Evolutionary conservation across 1,139 yeast genomes (phyloP), one percentile per base, ranked within the genome.

Genomic region (Geotrichum aggregatum): DNA sequence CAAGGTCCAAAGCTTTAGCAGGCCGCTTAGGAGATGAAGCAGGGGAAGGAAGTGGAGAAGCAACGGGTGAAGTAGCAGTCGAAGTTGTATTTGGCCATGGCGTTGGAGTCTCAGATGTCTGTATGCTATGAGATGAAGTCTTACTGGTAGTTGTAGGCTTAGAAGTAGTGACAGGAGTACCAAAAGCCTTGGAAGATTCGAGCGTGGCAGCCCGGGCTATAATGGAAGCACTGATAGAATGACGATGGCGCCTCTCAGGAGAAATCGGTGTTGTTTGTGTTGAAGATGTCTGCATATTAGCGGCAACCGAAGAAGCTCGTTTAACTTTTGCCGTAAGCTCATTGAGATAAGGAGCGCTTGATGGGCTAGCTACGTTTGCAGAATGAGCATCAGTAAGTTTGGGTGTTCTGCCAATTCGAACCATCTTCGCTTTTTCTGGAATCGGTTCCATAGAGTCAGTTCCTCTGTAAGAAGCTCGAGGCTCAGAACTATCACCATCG

Each of bases 1-100:
- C 16, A 33, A n/a, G 11, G 5, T 33, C 13, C 13, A 13, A n/a
- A 11, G 5, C 11, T 5, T 6, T 33, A 13, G 35, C 16, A 14
- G 16, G 5, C n/a, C 16, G 16, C 11, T 33, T 54, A 6, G 62
- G 59, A 33, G 49, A 47, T 52, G 57, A 52, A 3, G 48, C 52
- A 10, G 59, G 59, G 3, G 65, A 62, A 2, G 67, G 63, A 1
- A 72, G 65, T 13, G 68, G 65, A 2, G 67, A 67, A 24, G 71
- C 61, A 1, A 68, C 65, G n/a, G 69, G 64, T 13, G 63, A 64
- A 36, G 63, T 58, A 6, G 55, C 59, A 2, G 54, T 41, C 19
- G 52, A 53, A 4, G 52, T 24, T 11, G 49, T 53, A n/a, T 65
- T 62, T 3, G 65, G 63, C 3, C 66, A 66, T 4, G 64, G 63